These are phyloP conservation scores for Nyctanthes arbortristis DNA, from an alignment of 257 asterid species.

Conservation along the genomic window DNA sequence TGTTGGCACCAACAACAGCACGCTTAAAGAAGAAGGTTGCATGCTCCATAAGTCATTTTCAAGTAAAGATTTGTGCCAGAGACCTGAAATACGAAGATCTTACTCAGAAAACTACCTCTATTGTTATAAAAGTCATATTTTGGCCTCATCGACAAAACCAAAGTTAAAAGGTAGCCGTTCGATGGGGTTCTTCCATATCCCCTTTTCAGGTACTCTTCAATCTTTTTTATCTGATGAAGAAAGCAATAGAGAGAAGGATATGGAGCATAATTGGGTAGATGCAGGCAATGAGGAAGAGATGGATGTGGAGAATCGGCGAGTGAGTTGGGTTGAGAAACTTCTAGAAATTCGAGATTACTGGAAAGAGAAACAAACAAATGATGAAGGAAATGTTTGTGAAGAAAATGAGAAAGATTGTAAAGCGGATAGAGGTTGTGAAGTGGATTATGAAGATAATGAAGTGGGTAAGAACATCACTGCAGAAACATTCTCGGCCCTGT, in stretches of 20 bases:
- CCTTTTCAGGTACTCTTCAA: constrained; percentile 44
- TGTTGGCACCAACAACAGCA: not conserved
- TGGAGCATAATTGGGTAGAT: constrained; percentile 22
- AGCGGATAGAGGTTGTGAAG: constrained; percentile 51
- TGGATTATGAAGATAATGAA: constrained; percentile 53
- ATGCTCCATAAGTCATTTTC: constrained; percentile 17
- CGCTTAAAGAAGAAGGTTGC: not conserved
- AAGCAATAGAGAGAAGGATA: constrained; percentile 24
- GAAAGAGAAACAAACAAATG: constrained; percentile 41
- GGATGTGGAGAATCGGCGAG: constrained; percentile 33
- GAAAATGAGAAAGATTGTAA: constrained; percentile 29
- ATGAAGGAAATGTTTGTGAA: constrained; percentile 17
- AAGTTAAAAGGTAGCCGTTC: constrained; percentile 49
- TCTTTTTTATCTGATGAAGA: constrained; percentile 47
- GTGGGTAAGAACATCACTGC: constrained; percentile 33
- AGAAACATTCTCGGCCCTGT: constrained; percentile 49
- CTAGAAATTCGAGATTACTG: constrained; percentile 58
- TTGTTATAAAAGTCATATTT: constrained; percentile 16
- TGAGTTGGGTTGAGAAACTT: constrained; percentile 71
- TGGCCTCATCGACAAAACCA: constrained; percentile 38
- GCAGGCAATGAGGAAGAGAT: constrained; percentile 20
- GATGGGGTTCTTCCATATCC: constrained; percentile 45
- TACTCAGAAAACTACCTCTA: constrained; percentile 18
- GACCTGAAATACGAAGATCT: constrained; percentile 21
- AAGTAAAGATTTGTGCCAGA: not conserved